Conservation (phyloP, 352 stramenopile genomes). For the Globisporangium okanoganense region DNA sequence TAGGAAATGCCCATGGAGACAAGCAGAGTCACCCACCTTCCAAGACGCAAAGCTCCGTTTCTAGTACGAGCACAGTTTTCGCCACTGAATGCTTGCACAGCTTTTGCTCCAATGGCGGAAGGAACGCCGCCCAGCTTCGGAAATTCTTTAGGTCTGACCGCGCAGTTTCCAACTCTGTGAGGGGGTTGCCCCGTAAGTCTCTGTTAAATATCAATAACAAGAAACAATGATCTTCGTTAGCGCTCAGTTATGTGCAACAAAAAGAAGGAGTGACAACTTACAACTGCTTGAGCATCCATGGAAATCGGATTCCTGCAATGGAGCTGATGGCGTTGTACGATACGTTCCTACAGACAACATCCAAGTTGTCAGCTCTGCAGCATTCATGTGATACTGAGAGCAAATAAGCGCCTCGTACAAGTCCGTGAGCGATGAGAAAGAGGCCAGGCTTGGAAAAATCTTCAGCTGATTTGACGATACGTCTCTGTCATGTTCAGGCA, state of each 20-base stretch:
- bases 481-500: background rate
- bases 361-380: background rate
- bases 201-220: background rate
- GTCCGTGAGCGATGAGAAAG: constrained; percentile 5
- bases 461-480: constrained; percentile 2
- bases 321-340: constrained; percentile 4
- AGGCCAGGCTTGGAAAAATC: background rate
- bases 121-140: background rate
- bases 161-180: constrained; percentile 13
- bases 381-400: too few species aligned
- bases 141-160: constrained; percentile 12
- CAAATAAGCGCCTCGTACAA: constrained; percentile 1
- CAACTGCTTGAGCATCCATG: constrained; percentile 21
- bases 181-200: constrained; percentile 15
- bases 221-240: background rate
- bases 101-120: background rate
- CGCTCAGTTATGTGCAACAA: background rate
- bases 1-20: background rate
- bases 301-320: constrained; percentile 14
- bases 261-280: background rate
- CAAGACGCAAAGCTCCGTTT: constrained; percentile 6
- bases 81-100: constrained; percentile 1
- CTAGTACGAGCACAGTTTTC: background rate
- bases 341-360: background rate
- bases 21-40: background rate